These are phyloP conservation scores for Apiospora sp. DNA, from an alignment of 2,329 filamentous ascomycete genomes.

Conservation along the genomic window DNA sequence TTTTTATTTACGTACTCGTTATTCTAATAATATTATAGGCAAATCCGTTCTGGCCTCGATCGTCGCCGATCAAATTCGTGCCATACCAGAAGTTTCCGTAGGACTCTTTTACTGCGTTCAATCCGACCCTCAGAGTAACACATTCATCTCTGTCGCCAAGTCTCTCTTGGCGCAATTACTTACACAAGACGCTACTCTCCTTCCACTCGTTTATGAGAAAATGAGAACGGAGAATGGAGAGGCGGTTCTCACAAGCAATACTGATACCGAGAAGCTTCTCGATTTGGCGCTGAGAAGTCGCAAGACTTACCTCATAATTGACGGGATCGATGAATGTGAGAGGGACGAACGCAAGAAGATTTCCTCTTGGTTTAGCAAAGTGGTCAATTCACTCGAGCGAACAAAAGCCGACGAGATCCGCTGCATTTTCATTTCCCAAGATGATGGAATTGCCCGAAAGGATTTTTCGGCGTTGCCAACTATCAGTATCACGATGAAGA, in stretches of 20 bases:
- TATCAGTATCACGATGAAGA: not conserved
- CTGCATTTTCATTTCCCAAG: conserved; percentile 3
- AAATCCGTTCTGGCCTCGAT: not conserved
- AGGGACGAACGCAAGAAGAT: conserved; percentile 8
- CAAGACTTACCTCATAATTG: not conserved
- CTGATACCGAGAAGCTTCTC: not conserved
- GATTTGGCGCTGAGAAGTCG: not conserved
- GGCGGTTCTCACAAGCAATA: not conserved
- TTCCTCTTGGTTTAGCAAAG: not conserved
- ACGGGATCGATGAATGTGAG: not conserved
- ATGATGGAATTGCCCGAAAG: conserved; percentile 2
- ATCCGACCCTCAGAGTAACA: not conserved
- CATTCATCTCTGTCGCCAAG: not conserved
- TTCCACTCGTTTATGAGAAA: not conserved
- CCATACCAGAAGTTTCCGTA: conserved; percentile 4
- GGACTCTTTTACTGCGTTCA: conserved; percentile 2
- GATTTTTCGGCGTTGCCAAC: not conserved
- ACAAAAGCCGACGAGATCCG: not conserved
- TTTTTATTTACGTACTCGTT: not conserved
- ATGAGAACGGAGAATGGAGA: not conserved
- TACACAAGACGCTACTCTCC: not conserved
- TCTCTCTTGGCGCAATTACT: not conserved
- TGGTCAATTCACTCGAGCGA: not conserved
- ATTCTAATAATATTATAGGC: not conserved
- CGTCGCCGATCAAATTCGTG: not conserved